Percentiles rank a stretch among this genome's conserved stretches.
These are phyloP conservation scores for Aquilaria yunnanensis DNA, from an alignment of 345 rosid genomes.

Conservation along the genomic window DNA sequence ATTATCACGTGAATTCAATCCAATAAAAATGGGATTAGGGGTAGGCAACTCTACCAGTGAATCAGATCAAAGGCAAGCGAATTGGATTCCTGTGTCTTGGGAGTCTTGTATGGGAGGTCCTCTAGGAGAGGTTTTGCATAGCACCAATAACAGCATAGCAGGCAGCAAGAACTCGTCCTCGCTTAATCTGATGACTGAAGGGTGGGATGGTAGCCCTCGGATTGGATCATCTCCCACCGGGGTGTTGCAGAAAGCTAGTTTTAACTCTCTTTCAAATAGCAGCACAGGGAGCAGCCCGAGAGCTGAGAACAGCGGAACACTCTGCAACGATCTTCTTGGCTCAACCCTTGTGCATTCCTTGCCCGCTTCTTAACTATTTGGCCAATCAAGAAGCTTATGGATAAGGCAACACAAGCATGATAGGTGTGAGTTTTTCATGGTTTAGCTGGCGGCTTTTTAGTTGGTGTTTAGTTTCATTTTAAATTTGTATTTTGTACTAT, in stretches of 20 bases:
- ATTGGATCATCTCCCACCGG: conserved; percentile 58
- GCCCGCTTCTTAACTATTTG: conserved; percentile 14
- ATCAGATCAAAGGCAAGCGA: conserved; percentile 27
- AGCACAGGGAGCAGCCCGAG: conserved; percentile 53
- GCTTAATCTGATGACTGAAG: conserved; percentile 22
- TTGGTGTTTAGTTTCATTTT: conserved; percentile 4
- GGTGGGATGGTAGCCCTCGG: conserved; percentile 39
- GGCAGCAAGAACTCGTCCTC: conserved; percentile 21
- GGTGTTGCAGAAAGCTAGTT: conserved; percentile 47
- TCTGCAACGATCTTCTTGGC: conserved; percentile 14
- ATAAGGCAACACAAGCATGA: conserved; percentile 5
- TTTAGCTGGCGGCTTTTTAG: background rate
- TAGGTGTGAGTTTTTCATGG: background rate
- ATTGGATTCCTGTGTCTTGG: conserved; percentile 50
- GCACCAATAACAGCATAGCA: conserved; percentile 19
- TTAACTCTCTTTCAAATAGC: conserved; percentile 52
- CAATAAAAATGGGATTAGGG: conserved; percentile 33
- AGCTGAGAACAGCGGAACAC: conserved; percentile 18
- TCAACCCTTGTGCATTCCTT: conserved; percentile 22
- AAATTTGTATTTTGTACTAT: conserved; percentile 6
- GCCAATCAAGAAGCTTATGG: background rate
- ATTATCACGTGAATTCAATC: conserved; percentile 41
- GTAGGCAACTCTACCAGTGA: conserved; percentile 19
- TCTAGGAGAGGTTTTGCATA: conserved; percentile 55
- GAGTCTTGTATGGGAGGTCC: conserved; percentile 59